Base-by-base conservation (phyloP, 1,284 basidiomycete genomes). In the Apiotrichum gracile region DNA sequence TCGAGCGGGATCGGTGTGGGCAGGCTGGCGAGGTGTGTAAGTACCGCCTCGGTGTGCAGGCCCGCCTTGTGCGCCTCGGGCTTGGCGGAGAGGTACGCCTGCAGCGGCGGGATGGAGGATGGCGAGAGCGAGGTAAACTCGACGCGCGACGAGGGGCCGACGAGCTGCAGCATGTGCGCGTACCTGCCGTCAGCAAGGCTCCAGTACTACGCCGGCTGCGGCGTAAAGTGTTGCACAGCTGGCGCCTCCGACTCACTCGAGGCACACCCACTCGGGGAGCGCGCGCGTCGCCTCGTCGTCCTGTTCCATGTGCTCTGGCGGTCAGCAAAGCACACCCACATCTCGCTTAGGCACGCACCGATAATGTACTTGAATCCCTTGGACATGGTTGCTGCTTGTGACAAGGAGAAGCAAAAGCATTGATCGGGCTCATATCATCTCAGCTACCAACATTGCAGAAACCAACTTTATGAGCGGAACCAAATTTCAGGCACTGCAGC, bases 231-330 rank as follows among this genome's bases (percentile, higher is more conserved):
- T 6, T 16, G 9, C 22, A 9, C 24, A 4, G 7, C 39, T 75
- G 73, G 24, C 31, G 5, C 9, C 16, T 14, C 76, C 74, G 60
- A 74, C 77, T 65, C 87, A 91, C 78, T 93, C 90, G 38, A 92
- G 81, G 63, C 86, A 64, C 37, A 94, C 91, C 92, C 92, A 96
- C 41, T 84, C 85, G 12, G 92, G 92, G 21, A 81, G 69, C 7
- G 76, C 67, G 61, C 81, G 83, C 2, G 83, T 78, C 6, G 80
- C 80, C 42, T 82, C 80, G 59, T 94, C 91, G 69, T 94, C 91
- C 54, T 91, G 87, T 69, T 97, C 92, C 91, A 94, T 93, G 69
- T 96, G 91, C 66, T 96, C 91, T 92, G 63, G n/a, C 13, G 24
- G 52, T 50, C 19, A 54, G 38, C 43, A 14, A 1, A 17, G 33